Evolutionary conservation across 2,329 filamentous ascomycete species (phyloP).

Genomic region (Colletotrichum falcatum): DNA sequence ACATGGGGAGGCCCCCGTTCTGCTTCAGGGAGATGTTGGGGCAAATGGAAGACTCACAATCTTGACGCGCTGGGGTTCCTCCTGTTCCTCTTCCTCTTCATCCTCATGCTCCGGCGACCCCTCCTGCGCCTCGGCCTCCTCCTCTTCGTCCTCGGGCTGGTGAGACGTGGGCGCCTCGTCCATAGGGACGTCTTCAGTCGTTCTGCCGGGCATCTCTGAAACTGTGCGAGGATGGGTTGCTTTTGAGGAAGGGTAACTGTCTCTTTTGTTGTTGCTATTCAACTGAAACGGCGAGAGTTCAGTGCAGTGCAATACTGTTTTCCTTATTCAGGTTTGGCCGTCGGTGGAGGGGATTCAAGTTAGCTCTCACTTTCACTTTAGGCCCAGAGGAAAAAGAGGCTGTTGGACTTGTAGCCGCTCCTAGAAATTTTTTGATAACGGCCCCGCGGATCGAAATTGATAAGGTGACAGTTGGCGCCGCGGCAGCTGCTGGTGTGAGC

Average conservation of each 20-base stretch:
- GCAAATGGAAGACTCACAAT: conserved; percentile 61
- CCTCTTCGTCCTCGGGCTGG: conserved; percentile 49
- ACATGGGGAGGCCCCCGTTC: background rate
- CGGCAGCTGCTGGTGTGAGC: background rate
- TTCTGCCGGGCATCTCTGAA: conserved; percentile 55
- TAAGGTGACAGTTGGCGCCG: conserved; percentile 14
- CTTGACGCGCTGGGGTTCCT: conserved; percentile 67
- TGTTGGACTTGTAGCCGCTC: conserved; percentile 24
- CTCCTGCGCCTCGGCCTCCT: conserved; percentile 49
- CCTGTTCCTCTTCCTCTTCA: conserved; percentile 61
- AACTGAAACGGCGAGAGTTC: background rate
- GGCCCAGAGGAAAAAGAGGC: background rate
- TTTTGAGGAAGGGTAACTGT: background rate
- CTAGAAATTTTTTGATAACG: conserved; percentile 40
- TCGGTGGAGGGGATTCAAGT: background rate
- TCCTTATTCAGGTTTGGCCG: conserved; percentile 25
- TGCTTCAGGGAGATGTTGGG: background rate
- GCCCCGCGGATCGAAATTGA: conserved; percentile 21
- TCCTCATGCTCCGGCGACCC: conserved; percentile 56
- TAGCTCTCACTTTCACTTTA: conserved; percentile 1
- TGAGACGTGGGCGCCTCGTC: conserved; percentile 49
- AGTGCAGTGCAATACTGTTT: background rate
- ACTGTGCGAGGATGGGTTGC: background rate
- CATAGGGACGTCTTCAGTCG: conserved; percentile 54
- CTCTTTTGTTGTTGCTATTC: background rate